These are phyloP conservation scores for Fusarium oxysporum DNA, from an alignment of 2,329 filamentous ascomycete genomes.

Conservation along the genomic window DNA sequence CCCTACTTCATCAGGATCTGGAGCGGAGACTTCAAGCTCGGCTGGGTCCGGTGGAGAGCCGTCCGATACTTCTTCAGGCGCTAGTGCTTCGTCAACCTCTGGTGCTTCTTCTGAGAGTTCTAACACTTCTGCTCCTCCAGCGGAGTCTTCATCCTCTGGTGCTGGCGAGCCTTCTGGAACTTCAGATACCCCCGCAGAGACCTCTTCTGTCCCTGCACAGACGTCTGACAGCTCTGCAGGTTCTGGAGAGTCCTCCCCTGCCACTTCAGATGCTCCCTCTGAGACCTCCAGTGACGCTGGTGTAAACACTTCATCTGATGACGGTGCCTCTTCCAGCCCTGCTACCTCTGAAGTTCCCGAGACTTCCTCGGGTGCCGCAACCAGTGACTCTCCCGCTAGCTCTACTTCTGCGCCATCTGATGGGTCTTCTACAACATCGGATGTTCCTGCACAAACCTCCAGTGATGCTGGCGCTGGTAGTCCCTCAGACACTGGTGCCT, in stretches of 20 bases:
- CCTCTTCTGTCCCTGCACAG: background rate
- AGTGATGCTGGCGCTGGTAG: background rate
- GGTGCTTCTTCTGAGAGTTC: too few species aligned
- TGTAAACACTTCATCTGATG: background rate
- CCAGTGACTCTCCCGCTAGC: background rate
- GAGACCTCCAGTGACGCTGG: background rate
- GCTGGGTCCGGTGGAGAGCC: too few species aligned
- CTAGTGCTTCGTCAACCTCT: too few species aligned
- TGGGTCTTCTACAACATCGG: background rate
- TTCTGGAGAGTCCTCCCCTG: background rate
- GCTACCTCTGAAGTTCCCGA: background rate
- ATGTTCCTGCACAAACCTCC: background rate
- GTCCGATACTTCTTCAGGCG: too few species aligned
- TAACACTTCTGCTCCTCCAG: too few species aligned
- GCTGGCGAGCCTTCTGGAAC: too few species aligned
- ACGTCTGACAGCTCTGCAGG: rapidly evolving
- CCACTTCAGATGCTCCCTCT: background rate
- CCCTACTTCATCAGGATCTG: background rate
- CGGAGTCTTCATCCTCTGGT: too few species aligned
- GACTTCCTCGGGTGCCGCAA: background rate
- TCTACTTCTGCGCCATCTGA: background rate
- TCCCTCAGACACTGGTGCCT: background rate
- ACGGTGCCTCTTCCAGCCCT: background rate
- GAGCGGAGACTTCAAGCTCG: too few species aligned
- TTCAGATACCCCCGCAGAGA: too few species aligned